Percentiles rank a stretch among this genome's conserved stretches.
Conservation (phyloP, 768 basidiomycete genomes). For the Daedaleopsis nitida region DNA sequence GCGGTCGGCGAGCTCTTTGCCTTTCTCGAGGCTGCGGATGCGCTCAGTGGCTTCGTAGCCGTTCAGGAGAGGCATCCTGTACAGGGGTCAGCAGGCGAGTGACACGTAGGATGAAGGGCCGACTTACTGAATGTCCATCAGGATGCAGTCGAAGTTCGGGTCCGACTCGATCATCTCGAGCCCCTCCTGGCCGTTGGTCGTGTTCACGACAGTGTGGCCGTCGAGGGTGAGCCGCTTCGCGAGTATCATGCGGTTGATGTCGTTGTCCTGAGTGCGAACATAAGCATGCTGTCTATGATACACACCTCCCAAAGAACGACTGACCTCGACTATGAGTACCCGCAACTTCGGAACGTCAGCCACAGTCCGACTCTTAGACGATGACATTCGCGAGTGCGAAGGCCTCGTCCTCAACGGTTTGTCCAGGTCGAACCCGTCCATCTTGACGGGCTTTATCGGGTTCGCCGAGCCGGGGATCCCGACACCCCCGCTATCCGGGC, state of each 20-base stretch:
- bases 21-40: constrained; percentile 63
- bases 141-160: constrained; percentile 64
- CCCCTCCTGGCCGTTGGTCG: constrained; percentile 77
- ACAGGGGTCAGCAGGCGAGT: not conserved
- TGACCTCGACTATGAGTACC: constrained; percentile 70
- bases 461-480: constrained; percentile 29
- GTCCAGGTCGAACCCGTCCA: constrained; percentile 26
- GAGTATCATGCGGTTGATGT: constrained; percentile 72
- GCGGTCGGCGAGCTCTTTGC: constrained; percentile 14
- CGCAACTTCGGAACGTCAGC: constrained; percentile 35
- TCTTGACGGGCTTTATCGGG: constrained; percentile 40
- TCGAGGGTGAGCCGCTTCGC: constrained; percentile 66
- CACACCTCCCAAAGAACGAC: constrained; percentile 8
- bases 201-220: constrained; percentile 64
- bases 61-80: constrained; percentile 79
- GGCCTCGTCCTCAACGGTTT: not conserved
- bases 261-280: constrained; percentile 54
- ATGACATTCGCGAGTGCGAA: constrained; percentile 1
- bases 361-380: not conserved
- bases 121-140: constrained; percentile 84
- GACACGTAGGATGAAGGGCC: not conserved
- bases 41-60: constrained; percentile 69
- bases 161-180: constrained; percentile 61
- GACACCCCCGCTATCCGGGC: not conserved
- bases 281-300: not conserved